Conservation (phyloP, 2,329 filamentous ascomycete species). For the Clarireedia hainanense region DNA sequence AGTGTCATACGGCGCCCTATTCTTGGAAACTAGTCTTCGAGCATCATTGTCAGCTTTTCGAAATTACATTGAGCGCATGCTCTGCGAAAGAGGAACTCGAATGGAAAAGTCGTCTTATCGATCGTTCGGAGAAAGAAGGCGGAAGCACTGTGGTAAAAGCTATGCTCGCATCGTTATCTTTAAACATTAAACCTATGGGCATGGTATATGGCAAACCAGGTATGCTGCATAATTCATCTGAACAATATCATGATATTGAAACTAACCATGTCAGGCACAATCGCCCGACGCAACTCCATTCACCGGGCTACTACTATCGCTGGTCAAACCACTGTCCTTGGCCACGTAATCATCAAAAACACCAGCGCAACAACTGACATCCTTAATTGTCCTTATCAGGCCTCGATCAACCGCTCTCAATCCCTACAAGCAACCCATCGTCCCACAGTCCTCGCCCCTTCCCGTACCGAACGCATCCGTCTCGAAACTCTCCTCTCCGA, state of each 20-base stretch:
- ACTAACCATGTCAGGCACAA: conserved; percentile 38
- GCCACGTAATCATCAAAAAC: conserved; percentile 80
- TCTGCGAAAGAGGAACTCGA: conserved; percentile 69
- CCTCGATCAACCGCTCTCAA: conserved; percentile 66
- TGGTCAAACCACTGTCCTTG: conserved; percentile 57
- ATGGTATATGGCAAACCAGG: conserved; percentile 67
- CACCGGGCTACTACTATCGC: conserved; percentile 65
- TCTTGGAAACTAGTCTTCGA: conserved; percentile 93
- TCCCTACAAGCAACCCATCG: conserved; percentile 65
- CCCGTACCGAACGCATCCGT: conserved; percentile 66
- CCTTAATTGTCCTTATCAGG: conserved; percentile 30
- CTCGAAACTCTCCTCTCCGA: conserved; percentile 68
- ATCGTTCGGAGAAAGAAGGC: conserved; percentile 41
- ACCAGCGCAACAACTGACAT: conserved; percentile 59
- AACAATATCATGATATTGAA: neutral
- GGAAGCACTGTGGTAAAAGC: conserved; percentile 38
- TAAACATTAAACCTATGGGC: conserved; percentile 68
- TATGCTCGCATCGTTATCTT: conserved; percentile 54
- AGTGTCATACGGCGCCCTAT: conserved; percentile 77
- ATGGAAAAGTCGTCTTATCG: conserved; percentile 65
- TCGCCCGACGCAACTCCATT: conserved; percentile 65
- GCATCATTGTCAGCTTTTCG: conserved; percentile 66
- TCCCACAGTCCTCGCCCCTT: conserved; percentile 64
- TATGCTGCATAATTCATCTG: conserved; percentile 23
- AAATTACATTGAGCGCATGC: conserved; percentile 81